A percentile compares a stretch with the other conserved stretches of the same genome.
Conservation (phyloP, 768 basidiomycete genomes). For the Imleria badia region DNA sequence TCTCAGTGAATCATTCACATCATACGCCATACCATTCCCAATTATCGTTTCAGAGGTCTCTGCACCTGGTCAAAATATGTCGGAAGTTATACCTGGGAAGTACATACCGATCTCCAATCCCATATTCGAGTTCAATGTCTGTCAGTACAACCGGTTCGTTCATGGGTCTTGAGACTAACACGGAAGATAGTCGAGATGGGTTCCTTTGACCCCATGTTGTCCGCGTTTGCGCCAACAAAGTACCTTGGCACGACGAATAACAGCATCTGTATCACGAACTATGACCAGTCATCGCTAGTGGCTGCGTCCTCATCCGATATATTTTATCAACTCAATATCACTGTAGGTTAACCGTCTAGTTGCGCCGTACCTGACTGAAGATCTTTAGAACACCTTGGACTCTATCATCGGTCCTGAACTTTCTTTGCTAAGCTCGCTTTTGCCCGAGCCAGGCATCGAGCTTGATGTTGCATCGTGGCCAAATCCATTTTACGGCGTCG, state of each 20-base stretch:
- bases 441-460: conserved; percentile 26
- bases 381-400: conserved; percentile 1
- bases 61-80: conserved; percentile 27
- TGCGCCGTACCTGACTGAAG: neutral
- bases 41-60: conserved; percentile 32
- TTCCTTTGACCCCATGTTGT: conserved; percentile 41
- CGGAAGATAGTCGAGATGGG: conserved; percentile 36
- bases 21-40: conserved; percentile 39
- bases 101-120: conserved; percentile 32
- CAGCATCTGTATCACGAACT: conserved; percentile 32
- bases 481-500: conserved; percentile 39
- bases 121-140: conserved; percentile 36
- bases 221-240: conserved; percentile 45
- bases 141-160: conserved; percentile 11
- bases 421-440: conserved; percentile 15
- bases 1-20: conserved; percentile 32
- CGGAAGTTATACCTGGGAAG: conserved; percentile 20
- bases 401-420: conserved; percentile 12
- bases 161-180: neutral
- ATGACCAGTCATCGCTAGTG: conserved; percentile 34
- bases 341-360: conserved; percentile 14
- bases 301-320: conserved; percentile 41
- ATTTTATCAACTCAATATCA: conserved; percentile 34
- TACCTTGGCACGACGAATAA: conserved; percentile 43
- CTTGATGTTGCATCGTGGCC: conserved; percentile 36